Evolutionary conservation across 164 flowering plant genomes (phyloP).

Genomic region (Magnolia kwangsiensis): DNA sequence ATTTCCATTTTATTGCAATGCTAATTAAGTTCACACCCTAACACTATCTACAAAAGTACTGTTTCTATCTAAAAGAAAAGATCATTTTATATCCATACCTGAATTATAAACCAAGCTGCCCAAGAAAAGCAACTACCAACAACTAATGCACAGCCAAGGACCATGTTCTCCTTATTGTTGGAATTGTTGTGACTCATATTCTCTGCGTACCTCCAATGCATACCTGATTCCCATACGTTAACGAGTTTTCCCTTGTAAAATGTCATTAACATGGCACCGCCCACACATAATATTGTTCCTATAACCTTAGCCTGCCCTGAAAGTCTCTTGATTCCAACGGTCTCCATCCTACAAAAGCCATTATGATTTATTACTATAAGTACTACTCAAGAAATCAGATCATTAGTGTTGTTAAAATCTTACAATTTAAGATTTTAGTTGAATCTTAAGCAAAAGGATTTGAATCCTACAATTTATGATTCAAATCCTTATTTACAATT

Average conservation of each 20-base stretch:
- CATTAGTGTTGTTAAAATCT: too few relatives aligned
- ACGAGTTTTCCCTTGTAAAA: constrained; percentile 67
- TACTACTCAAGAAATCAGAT: too few relatives aligned
- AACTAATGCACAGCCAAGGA: constrained; percentile 54
- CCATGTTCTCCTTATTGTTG: constrained; percentile 12
- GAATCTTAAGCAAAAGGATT: too few relatives aligned
- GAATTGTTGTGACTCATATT: constrained; percentile 14
- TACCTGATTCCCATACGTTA: constrained; percentile 40
- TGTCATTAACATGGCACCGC: constrained; percentile 85
- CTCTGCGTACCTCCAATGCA: constrained; percentile 64
- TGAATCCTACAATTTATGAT: too few relatives aligned
- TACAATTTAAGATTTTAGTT: too few relatives aligned
- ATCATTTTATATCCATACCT: constrained; percentile 30
- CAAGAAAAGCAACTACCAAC: constrained; percentile 51
- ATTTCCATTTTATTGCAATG: neutral
- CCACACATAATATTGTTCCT: constrained; percentile 73
- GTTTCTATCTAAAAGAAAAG: neutral
- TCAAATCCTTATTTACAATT: too few relatives aligned
- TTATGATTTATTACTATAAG: too few relatives aligned
- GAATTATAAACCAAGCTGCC: constrained; percentile 72
- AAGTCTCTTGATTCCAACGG: constrained; percentile 39
- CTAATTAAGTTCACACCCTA: neutral
- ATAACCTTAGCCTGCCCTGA: constrained; percentile 63
- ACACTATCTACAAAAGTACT: neutral
- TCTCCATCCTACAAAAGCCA: constrained; percentile 49